phyloP scores from a whole-genome alignment of 805 yeast genomes.

The Candida krabiensis region DNA sequence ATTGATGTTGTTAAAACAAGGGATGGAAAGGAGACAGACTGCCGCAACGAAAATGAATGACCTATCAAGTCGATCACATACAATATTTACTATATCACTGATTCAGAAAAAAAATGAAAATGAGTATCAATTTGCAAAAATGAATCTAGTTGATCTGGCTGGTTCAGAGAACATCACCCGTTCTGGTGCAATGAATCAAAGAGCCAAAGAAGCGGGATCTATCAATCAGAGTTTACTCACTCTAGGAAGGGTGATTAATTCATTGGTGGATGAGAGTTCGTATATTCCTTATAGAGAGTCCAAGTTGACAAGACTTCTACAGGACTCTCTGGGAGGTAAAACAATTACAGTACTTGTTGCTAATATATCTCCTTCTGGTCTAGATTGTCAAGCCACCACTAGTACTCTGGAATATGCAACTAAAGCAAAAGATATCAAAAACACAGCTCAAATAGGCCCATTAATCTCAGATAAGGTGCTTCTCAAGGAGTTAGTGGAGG shows the following conservation, averaged over 20 bases:
- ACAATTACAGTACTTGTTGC: slow-evolving; percentile 90
- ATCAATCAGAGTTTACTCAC: slow-evolving; percentile 87
- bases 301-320: slow-evolving; percentile 69
- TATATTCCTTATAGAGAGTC: slow-evolving; percentile 83
- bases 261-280: slow-evolving; percentile 56
- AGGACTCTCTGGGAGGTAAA: slow-evolving; percentile 82
- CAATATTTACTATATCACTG: slow-evolving; percentile 66
- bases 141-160: slow-evolving; percentile 86
- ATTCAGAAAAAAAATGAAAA: slow-evolving; percentile 40
- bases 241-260: slow-evolving; percentile 84
- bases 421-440: slow-evolving; percentile 54
- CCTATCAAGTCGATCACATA: slow-evolving; percentile 72
- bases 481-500: slow-evolving; percentile 46
- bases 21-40: slow-evolving; percentile 60
- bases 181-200: slow-evolving; percentile 82
- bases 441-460: slow-evolving; percentile 50
- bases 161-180: slow-evolving; percentile 89
- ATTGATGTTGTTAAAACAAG: slow-evolving; percentile 51
- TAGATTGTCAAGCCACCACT: slow-evolving; percentile 49
- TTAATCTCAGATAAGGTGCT: slow-evolving; percentile 42
- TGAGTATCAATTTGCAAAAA: slow-evolving; percentile 33
- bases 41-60: slow-evolving; percentile 76
- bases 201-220: slow-evolving; percentile 93
- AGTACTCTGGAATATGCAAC: slow-evolving; percentile 58
- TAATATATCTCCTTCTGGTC: slow-evolving; percentile 67